Evolutionary conservation across 2,329 filamentous ascomycete species (phyloP).

Genomic region (Pestalotiopsis sp.): DNA sequence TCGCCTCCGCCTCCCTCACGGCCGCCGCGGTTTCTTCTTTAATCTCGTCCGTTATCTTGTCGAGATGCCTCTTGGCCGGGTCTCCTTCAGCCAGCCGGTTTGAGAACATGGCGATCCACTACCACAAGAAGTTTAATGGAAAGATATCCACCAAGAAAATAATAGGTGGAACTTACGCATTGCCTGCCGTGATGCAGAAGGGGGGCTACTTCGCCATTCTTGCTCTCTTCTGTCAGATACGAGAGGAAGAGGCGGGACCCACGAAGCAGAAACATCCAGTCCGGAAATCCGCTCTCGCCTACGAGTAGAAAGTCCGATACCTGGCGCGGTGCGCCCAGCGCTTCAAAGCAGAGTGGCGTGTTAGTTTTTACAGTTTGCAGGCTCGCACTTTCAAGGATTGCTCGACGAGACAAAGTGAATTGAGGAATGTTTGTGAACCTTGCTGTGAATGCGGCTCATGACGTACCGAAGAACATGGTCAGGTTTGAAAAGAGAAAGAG

Average conservation of each 20-base stretch:
- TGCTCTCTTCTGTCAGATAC: slow-evolving; percentile 1
- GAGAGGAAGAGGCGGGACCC: slow-evolving; percentile 1
- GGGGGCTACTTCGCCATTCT: slow-evolving; percentile 9
- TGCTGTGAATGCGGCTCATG: neutral
- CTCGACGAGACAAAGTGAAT: neutral
- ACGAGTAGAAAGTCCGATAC: neutral
- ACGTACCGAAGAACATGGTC: slow-evolving; percentile 17
- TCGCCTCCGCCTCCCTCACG: neutral
- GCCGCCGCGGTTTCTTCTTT: neutral
- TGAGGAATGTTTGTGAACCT: no score
- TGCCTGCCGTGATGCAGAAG: slow-evolving; percentile 12
- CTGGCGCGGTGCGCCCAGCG: slow-evolving; percentile 2
- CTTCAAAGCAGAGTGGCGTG: neutral
- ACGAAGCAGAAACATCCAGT: slow-evolving; percentile 21
- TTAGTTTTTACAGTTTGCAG: neutral
- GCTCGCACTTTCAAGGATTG: neutral
- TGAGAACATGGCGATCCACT: neutral
- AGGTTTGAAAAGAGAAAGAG: slow-evolving; percentile 19
- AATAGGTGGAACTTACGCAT: neutral
- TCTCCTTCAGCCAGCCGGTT: neutral
- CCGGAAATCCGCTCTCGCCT: slow-evolving; percentile 12
- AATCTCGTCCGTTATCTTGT: neutral
- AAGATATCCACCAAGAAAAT: neutral
- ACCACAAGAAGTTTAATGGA: neutral
- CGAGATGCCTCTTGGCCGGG: neutral